phyloP scores from a whole-genome alignment of 495 filamentous ascomycete species.

The Aspergillus bertholletiae region DNA sequence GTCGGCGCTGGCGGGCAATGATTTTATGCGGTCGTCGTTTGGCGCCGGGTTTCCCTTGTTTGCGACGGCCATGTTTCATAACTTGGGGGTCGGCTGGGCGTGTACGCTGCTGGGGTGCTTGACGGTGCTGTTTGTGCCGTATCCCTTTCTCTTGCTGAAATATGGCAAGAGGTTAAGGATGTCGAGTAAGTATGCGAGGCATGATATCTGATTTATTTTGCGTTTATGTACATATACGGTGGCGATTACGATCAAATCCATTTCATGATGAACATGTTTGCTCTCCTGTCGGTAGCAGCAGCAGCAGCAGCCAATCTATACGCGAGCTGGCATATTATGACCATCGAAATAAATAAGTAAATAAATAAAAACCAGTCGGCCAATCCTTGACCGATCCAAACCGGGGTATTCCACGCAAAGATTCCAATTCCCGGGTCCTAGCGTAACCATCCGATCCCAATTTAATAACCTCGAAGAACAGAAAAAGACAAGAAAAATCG shows the following conservation, averaged over 20 bases:
- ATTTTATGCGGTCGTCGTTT: slow-evolving; percentile 43
- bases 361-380: neutral
- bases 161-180: slow-evolving; percentile 25
- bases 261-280: neutral
- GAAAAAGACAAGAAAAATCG: neutral
- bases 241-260: too few species aligned
- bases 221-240: too few species aligned
- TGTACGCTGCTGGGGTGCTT: slow-evolving; percentile 60
- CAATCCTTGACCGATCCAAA: neutral
- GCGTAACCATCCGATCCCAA: neutral
- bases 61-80: slow-evolving; percentile 47
- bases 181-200: slow-evolving; percentile 22
- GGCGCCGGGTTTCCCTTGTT: slow-evolving; percentile 51
- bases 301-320: neutral
- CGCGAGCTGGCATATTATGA: neutral
- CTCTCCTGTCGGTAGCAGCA: neutral
- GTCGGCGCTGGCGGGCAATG: slow-evolving; percentile 49
- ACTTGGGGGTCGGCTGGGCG: slow-evolving; percentile 61
- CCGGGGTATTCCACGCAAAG: neutral
- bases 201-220: too few species aligned
- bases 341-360: neutral
- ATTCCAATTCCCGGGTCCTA: slow-evolving; percentile 2
- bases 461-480: neutral
- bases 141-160: slow-evolving; percentile 33
- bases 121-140: slow-evolving; percentile 34